Conservation (phyloP, 179 eudicot species). For the Silene coronaria region DNA sequence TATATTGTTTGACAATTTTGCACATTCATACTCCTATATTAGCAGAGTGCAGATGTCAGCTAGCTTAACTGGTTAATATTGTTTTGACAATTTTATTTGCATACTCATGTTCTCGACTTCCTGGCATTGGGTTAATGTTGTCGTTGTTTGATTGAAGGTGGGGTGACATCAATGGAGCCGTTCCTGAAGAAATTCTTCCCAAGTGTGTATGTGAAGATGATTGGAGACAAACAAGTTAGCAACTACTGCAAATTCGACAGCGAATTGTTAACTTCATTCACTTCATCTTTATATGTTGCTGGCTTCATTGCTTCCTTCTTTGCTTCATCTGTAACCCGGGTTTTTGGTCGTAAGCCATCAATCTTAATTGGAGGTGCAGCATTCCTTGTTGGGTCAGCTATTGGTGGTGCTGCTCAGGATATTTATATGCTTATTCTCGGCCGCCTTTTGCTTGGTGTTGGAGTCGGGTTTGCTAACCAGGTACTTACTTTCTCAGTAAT, state of each 20-base stretch:
- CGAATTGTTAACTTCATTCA: constrained; percentile 30
- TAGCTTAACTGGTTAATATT: too few relatives aligned
- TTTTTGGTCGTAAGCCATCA: constrained; percentile 30
- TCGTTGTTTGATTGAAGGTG: constrained; percentile 21
- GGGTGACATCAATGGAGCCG: constrained; percentile 38
- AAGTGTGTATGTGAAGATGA: constrained; percentile 27
- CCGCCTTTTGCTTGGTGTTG: constrained; percentile 36
- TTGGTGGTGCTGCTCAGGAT: constrained; percentile 31
- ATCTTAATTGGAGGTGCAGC: constrained; percentile 26
- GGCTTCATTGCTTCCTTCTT: constrained; percentile 28
- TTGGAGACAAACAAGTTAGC: constrained; percentile 25
- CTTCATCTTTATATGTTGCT: constrained; percentile 36
- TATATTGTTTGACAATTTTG: too few relatives aligned
- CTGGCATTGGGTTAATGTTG: not conserved
- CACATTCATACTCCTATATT: too few relatives aligned
- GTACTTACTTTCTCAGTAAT: not conserved
- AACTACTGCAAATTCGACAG: constrained; percentile 34
- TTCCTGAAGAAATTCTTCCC: constrained; percentile 30
- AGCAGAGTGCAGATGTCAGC: too few relatives aligned
- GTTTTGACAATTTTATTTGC: too few relatives aligned
- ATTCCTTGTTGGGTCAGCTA: constrained; percentile 28
- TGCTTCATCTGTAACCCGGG: constrained; percentile 25
- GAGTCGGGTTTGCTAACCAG: constrained; percentile 35
- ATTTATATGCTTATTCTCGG: constrained; percentile 35
- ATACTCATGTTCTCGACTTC: too few relatives aligned